A percentile compares a stretch with the other conserved stretches of the same genome.
These are phyloP conservation scores for Rhodotorula sp. DNA, from an alignment of 1,284 basidiomycete species.

Conservation along the genomic window DNA sequence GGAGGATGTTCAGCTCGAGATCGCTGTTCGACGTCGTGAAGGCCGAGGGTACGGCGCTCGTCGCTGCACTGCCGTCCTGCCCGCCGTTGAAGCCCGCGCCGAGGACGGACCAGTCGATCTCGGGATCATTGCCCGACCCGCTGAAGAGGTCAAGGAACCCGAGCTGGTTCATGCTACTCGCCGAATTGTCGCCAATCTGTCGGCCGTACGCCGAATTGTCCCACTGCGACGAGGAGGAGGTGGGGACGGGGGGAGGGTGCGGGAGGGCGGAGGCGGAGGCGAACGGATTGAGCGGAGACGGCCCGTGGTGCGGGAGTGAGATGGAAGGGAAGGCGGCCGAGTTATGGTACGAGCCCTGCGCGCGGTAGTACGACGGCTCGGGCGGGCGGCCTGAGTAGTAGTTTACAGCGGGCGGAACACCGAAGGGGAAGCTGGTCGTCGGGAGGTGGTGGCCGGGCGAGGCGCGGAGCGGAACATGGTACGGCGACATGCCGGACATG, in stretches of 20 bases:
- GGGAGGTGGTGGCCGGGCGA: conserved; percentile 17
- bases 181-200: conserved; percentile 21
- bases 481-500: conserved; percentile 13
- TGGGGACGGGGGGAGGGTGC: neutral
- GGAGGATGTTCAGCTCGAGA: neutral
- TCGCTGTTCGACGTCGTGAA: conserved; percentile 18
- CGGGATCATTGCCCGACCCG: conserved; percentile 19
- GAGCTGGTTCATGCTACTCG: conserved; percentile 1
- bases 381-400: conserved; percentile 29
- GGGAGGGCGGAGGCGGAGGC: conserved; percentile 5
- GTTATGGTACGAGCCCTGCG: conserved; percentile 4
- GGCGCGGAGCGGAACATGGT: conserved; percentile 19
- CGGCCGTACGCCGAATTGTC: conserved; percentile 28
- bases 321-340: conserved; percentile 20
- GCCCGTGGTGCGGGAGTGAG: conserved; percentile 21
- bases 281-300: conserved; percentile 27
- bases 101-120: conserved; percentile 39
- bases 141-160: conserved; percentile 38
- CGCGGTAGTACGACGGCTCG: conserved; percentile 17
- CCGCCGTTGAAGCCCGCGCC: conserved; percentile 18
- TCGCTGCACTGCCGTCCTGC: conserved; percentile 3
- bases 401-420: conserved; percentile 12
- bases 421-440: conserved; percentile 20
- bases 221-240: conserved; percentile 22
- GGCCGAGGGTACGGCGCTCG: conserved; percentile 5